phyloP scores from a whole-genome alignment of 345 rosid species.

The Eucalyptus cloeziana region DNA sequence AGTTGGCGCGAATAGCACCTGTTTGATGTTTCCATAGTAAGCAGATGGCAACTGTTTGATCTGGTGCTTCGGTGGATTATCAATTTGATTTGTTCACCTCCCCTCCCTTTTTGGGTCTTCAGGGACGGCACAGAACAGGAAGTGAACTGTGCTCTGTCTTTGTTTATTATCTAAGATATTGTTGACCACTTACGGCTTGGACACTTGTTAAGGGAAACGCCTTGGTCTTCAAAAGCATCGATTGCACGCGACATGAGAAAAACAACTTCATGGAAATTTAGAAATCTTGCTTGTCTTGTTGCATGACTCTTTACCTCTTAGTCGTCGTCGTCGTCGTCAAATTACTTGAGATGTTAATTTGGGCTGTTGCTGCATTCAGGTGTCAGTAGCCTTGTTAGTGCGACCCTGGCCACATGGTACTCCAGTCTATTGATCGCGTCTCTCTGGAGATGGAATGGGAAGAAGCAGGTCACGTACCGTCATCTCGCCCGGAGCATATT shows the following conservation, averaged over 20 bases:
- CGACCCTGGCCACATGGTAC: conserved; percentile 40
- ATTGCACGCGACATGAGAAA: neutral
- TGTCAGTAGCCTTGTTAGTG: conserved; percentile 31
- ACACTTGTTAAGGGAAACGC: neutral
- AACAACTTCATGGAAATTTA: neutral
- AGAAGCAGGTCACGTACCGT: conserved; percentile 29
- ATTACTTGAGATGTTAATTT: neutral
- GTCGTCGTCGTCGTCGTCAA: accelerated
- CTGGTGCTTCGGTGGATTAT: neutral
- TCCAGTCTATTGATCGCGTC: conserved; percentile 35
- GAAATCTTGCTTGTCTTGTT: neutral
- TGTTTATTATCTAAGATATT: neutral
- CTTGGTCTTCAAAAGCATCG: neutral
- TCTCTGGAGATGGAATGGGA: conserved; percentile 42
- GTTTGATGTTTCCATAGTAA: neutral
- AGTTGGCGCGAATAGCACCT: neutral
- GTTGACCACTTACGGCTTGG: neutral
- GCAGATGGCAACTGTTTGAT: neutral
- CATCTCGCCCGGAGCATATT: conserved; percentile 41
- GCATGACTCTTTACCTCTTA: neutral
- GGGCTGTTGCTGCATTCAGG: conserved; percentile 1
- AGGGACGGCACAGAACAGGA: neutral
- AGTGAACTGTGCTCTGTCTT: neutral
- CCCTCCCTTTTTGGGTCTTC: neutral
- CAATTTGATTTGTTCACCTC: neutral